A percentile compares a stretch with the other conserved stretches of the same genome.
Evolutionary conservation across 495 filamentous ascomycete genomes (phyloP).

Genomic region (Staphylotrichum tortipilum): DNA sequence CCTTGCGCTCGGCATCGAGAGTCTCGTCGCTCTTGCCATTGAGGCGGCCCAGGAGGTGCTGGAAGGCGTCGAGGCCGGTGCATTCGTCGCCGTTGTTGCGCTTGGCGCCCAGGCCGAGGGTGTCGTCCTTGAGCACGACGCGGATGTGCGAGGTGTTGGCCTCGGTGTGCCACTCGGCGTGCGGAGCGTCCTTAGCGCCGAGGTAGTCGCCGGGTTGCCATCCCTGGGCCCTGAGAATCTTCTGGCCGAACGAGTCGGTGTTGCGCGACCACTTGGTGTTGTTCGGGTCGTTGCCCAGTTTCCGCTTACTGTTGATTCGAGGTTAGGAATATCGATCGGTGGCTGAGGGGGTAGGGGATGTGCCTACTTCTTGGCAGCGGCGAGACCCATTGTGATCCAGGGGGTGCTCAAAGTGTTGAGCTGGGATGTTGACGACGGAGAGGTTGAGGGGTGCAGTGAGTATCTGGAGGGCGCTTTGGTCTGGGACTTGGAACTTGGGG

Average conservation of each 20-base stretch:
- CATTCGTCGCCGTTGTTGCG: constrained; percentile 59
- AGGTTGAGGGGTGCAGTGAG: not conserved
- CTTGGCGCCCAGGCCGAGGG: constrained; percentile 77
- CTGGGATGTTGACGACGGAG: not conserved
- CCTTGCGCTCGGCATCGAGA: constrained; percentile 55
- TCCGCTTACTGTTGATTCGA: constrained; percentile 56
- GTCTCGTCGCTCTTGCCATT: constrained; percentile 74
- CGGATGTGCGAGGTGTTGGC: constrained; percentile 71
- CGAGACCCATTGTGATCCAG: constrained; percentile 56
- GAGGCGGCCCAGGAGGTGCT: constrained; percentile 72
- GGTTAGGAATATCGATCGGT: not conserved
- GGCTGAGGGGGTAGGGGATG: not conserved
- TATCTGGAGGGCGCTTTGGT: not conserved
- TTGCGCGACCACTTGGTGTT: constrained; percentile 85
- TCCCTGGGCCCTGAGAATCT: constrained; percentile 74
- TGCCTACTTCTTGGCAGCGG: constrained; percentile 61
- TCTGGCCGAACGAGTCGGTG: constrained; percentile 74
- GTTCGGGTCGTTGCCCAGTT: constrained; percentile 82
- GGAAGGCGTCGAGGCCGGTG: constrained; percentile 73
- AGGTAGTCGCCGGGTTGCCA: constrained; percentile 80
- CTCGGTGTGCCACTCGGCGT: constrained; percentile 64
- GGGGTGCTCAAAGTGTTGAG: constrained; percentile 14
- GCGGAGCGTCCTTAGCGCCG: constrained; percentile 62
- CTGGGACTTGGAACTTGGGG: constrained; percentile 17
- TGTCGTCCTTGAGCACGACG: constrained; percentile 79